Evolutionary conservation across 1,284 basidiomycete genomes (phyloP).

Genomic region (Neolentinus lepideus): DNA sequence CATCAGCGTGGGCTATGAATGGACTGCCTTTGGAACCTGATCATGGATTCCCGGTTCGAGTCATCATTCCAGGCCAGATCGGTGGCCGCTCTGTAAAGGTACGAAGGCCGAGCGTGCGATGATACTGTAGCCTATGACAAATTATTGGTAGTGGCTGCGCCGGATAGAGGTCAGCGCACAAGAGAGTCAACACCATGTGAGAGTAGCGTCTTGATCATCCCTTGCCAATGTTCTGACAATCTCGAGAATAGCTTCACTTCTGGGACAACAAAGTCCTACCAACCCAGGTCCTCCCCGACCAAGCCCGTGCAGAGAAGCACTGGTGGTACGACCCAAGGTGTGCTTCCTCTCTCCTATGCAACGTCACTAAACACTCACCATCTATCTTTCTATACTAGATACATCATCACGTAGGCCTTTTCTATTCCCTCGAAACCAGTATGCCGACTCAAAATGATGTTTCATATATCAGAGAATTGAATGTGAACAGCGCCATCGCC

Average conservation of each 20-base stretch:
- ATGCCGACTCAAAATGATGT: neutral
- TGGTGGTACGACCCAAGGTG: constrained; percentile 63
- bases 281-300: constrained; percentile 45
- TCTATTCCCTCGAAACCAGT: constrained; percentile 9
- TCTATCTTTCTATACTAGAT: constrained; percentile 18
- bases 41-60: constrained; percentile 58
- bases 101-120: constrained; percentile 5
- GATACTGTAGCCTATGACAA: neutral
- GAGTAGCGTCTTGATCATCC: constrained; percentile 7
- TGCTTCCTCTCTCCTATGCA: constrained; percentile 6
- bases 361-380: neutral
- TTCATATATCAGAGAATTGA: constrained; percentile 43
- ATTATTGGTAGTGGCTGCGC: constrained; percentile 44
- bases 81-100: constrained; percentile 48
- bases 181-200: constrained; percentile 50
- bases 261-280: constrained; percentile 63
- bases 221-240: neutral
- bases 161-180: constrained; percentile 46
- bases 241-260: constrained; percentile 20
- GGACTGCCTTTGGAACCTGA: constrained; percentile 52
- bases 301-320: constrained; percentile 44
- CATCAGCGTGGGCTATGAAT: constrained; percentile 54
- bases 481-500: constrained; percentile 56
- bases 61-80: constrained; percentile 61
- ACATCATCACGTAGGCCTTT: constrained; percentile 32